Percentiles rank a stretch among this genome's conserved stretches.
Conservation (phyloP, 495 filamentous ascomycete genomes). For the Daldinia loculata region DNA sequence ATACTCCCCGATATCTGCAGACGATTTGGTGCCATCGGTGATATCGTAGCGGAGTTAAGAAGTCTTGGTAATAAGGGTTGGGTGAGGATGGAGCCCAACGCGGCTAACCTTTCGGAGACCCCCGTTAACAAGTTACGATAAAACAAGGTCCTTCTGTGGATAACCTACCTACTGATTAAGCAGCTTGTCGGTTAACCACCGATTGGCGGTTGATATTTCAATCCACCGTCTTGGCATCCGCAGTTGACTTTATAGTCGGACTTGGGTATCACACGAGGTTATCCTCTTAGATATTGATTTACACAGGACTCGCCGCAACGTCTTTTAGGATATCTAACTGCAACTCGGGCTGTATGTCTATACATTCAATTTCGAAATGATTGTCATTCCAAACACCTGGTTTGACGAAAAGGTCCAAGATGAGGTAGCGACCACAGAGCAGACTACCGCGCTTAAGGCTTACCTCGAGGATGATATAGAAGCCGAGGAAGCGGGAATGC, state of each 20-base stretch:
- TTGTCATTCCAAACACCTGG: not conserved
- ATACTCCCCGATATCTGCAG: not conserved
- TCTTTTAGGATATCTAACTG: not conserved
- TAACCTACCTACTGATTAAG: not conserved
- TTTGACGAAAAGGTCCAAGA: constrained; percentile 7
- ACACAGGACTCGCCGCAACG: not conserved
- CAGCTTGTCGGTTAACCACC: not conserved
- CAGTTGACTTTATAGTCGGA: not conserved
- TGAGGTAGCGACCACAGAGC: constrained; percentile 1
- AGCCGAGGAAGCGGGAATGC: not conserved
- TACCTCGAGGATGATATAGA: constrained; percentile 1
- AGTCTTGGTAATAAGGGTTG: not conserved
- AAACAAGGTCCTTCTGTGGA: not conserved
- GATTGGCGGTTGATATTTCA: not conserved
- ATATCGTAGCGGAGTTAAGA: not conserved
- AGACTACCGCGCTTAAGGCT: not conserved
- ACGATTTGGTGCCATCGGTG: not conserved
- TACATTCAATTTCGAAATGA: not conserved
- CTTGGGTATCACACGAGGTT: not conserved
- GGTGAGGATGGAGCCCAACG: not conserved
- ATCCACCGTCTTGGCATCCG: not conserved
- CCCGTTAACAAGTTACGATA: not conserved
- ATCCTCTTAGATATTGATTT: not conserved
- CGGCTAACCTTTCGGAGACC: not conserved
- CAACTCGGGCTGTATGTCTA: not conserved